phyloP scores from a whole-genome alignment of 192 early-diverging fungal genomes.

The Coemansia furcata region DNA sequence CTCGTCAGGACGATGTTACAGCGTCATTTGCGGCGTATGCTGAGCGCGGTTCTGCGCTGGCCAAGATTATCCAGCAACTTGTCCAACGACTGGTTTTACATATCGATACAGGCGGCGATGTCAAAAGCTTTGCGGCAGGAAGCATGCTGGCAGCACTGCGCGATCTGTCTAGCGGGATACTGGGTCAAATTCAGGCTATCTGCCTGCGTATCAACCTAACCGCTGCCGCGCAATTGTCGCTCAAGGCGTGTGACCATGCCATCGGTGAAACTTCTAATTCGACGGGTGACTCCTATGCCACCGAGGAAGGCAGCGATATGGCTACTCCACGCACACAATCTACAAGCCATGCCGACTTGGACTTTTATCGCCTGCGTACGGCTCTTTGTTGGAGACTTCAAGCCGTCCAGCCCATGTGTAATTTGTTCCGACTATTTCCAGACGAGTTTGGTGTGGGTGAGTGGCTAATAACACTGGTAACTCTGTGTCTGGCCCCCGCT shows the following conservation, averaged over 20 bases:
- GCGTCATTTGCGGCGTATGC: neutral
- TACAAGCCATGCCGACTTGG: neutral
- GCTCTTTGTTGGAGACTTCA: conserved; percentile 33
- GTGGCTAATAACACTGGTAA: conserved; percentile 44
- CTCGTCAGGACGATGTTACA: conserved; percentile 1
- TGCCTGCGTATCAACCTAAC: conserved; percentile 10
- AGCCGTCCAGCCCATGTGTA: conserved; percentile 28
- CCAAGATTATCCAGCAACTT: conserved; percentile 19
- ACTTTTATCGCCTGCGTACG: conserved; percentile 12
- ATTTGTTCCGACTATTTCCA: conserved; percentile 33
- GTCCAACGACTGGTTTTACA: conserved; percentile 9
- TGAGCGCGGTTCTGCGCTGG: conserved; percentile 20
- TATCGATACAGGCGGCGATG: neutral
- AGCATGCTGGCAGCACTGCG: conserved; percentile 12
- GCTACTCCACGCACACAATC: neutral
- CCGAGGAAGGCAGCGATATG: neutral
- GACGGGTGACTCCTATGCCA: no score
- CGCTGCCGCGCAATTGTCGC: conserved; percentile 13
- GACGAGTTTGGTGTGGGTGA: conserved; percentile 43
- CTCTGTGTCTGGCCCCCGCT: conserved; percentile 25
- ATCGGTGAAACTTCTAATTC: no score
- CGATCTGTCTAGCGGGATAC: conserved; percentile 21
- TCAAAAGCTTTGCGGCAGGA: conserved; percentile 1
- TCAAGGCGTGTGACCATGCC: neutral
- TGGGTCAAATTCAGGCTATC: conserved; percentile 42